Evolutionary conservation across 441 rosid species (phyloP).

Genomic region (Adansonia rubrostipa): DNA sequence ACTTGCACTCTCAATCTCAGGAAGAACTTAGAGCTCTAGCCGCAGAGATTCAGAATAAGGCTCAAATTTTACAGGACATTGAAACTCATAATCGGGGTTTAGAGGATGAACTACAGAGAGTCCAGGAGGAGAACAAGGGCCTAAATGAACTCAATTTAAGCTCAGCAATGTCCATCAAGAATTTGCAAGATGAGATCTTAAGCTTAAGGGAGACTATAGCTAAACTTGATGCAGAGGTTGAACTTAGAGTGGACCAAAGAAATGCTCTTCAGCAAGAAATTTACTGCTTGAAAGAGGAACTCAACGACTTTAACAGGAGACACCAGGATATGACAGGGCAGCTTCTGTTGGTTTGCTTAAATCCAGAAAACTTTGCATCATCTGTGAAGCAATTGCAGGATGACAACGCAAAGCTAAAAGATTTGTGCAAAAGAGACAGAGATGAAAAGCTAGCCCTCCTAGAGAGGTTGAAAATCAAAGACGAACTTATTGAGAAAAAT

Average conservation of each 20-base stretch:
- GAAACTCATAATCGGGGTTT: slow-evolving; percentile 62
- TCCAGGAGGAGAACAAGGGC: slow-evolving; percentile 59
- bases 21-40: slow-evolving; percentile 82
- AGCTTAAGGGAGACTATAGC: slow-evolving; percentile 64
- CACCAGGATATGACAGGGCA: slow-evolving; percentile 62
- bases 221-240: slow-evolving; percentile 86
- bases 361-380: slow-evolving; percentile 58
- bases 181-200: slow-evolving; percentile 70
- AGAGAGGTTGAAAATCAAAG: slow-evolving; percentile 69
- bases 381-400: slow-evolving; percentile 70
- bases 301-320: slow-evolving; percentile 68
- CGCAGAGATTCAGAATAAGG: slow-evolving; percentile 61
- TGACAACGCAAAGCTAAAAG: slow-evolving; percentile 64
- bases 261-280: slow-evolving; percentile 97
- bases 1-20: slow-evolving; percentile 89
- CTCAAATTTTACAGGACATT: slow-evolving; percentile 65
- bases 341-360: slow-evolving; percentile 68
- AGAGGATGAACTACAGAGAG: slow-evolving; percentile 61
- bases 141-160: slow-evolving; percentile 72
- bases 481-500: slow-evolving; percentile 77
- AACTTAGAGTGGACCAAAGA: slow-evolving; percentile 79
- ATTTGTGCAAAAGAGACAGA: slow-evolving; percentile 48
- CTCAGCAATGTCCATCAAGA: slow-evolving; percentile 67
- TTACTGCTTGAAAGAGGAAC: slow-evolving; percentile 89
- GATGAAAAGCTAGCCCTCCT: slow-evolving; percentile 60